Conservation (phyloP, 2,329 filamentous ascomycete species). For the Trichoderma guizhouense region DNA sequence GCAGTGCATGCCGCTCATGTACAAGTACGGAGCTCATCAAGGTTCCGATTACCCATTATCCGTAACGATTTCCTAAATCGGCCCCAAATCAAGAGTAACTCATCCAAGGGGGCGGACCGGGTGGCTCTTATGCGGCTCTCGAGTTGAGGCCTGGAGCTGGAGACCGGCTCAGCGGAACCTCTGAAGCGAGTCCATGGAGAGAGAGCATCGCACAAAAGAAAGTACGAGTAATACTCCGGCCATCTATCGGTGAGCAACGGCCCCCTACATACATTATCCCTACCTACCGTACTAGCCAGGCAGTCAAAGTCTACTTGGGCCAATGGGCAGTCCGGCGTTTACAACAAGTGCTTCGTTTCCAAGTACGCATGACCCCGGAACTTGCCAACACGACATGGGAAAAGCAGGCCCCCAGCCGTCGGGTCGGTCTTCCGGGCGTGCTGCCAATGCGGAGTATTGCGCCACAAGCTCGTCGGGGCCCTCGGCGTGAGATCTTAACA, state of each 20-base stretch:
- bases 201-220: neutral
- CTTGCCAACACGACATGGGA: neutral
- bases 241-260: conserved; percentile 1
- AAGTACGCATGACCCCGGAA: conserved; percentile 8
- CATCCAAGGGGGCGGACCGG: neutral
- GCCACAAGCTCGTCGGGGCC: neutral
- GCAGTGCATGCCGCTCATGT: neutral
- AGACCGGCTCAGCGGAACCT: neutral
- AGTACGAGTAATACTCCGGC: neutral
- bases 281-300: neutral
- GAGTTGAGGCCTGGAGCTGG: neutral
- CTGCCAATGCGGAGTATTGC: neutral
- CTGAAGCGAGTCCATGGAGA: neutral
- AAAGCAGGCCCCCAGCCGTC: neutral
- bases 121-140: neutral
- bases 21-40: neutral
- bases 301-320: neutral
- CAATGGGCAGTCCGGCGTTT: neutral
- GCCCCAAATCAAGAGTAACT: neutral
- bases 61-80: neutral
- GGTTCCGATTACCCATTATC: neutral
- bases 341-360: neutral
- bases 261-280: neutral
- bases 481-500: neutral
- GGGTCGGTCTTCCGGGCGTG: neutral